Evolutionary conservation across 116 monocot genomes (phyloP), one percentile per base, ranked within the genome.

Genomic region (Trichopus zeylanicus): DNA sequence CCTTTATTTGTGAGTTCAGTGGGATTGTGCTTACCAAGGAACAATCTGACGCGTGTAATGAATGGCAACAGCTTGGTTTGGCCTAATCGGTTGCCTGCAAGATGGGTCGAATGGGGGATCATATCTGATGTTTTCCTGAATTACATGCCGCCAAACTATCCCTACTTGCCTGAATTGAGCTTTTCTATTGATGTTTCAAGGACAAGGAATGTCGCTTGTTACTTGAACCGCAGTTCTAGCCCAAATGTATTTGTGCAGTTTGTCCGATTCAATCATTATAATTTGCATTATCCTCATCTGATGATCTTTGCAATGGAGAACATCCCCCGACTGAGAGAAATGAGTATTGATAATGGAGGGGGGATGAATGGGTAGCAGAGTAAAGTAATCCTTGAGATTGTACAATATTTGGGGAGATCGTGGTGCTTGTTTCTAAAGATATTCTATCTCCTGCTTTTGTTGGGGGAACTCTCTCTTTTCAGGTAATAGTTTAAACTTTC

Each of bases 301-400:
- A 86, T 92, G 92, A 55, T 87, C 16, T 87, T 73, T 60, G 76
- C 82, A 4, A 59, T 82, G 78, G 82, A 78, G 59, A 99, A 88
- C 62, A 83, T 99, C 11, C 92, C 92, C 59, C 99, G 92, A 18
- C 29, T 99, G 42, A 85, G 81, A 62, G 99, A 99, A 70, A 69
- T 99, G 55, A 80, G 86, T 64, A 73, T 99, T 60, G 99, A 99
- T 72, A 92, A 99, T 73, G 99, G 99, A 23, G 51, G 67, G 62
- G 59, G 8, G 84, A 92, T 66, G 87, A 73, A 56, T 63, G 52
- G 71, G 70, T 73, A 25, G 75, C 70, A 46, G 73, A 80, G 73
- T 28, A 21, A 32, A 29, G 10, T 56, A 52, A 46, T 30, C 20
- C 26, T 20, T 49, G n/a, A 3, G 13, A 13, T 42, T 3, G 42